Percentiles rank a stretch among this genome's conserved stretches.
phyloP scores from a whole-genome alignment of 2,329 filamentous ascomycete genomes.

The Lachnellula suecica region DNA sequence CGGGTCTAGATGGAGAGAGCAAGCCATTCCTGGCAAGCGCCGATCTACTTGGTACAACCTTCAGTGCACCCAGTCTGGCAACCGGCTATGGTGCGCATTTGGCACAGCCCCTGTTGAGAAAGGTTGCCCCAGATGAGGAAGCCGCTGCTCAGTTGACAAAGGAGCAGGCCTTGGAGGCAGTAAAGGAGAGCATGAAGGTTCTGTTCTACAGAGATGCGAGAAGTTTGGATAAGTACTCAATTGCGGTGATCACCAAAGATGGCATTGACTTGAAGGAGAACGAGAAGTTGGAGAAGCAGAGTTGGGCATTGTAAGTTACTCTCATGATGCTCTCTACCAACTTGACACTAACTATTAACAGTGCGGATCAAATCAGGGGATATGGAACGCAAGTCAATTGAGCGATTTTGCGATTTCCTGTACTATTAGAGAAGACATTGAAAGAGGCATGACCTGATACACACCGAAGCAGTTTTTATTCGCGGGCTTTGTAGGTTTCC shows the following conservation, averaged over 20 bases:
- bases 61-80: slow-evolving; percentile 81
- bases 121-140: slow-evolving; percentile 80
- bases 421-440: slow-evolving; percentile 30
- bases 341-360: slow-evolving; percentile 21
- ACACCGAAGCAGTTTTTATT: neutral
- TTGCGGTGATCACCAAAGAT: slow-evolving; percentile 85
- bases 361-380: slow-evolving; percentile 85
- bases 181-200: slow-evolving; percentile 98
- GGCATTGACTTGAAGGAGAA: slow-evolving; percentile 82
- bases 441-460: slow-evolving; percentile 25
- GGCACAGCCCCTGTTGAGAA: slow-evolving; percentile 87
- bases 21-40: slow-evolving; percentile 89
- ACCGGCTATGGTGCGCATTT: slow-evolving; percentile 94
- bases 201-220: slow-evolving; percentile 96
- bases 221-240: slow-evolving; percentile 86
- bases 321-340: neutral
- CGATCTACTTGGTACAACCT: slow-evolving; percentile 91
- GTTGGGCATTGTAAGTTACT: slow-evolving; percentile 75
- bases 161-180: slow-evolving; percentile 75
- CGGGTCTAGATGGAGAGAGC: slow-evolving; percentile 75
- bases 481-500: neutral
- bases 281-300: slow-evolving; percentile 90
- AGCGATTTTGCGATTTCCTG: slow-evolving; percentile 19
- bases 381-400: slow-evolving; percentile 80
- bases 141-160: slow-evolving; percentile 68